Percentiles rank a stretch among this genome's conserved stretches.
These are phyloP conservation scores for Rosa hybrid DNA, from an alignment of 331 rosid species.

Conservation along the genomic window DNA sequence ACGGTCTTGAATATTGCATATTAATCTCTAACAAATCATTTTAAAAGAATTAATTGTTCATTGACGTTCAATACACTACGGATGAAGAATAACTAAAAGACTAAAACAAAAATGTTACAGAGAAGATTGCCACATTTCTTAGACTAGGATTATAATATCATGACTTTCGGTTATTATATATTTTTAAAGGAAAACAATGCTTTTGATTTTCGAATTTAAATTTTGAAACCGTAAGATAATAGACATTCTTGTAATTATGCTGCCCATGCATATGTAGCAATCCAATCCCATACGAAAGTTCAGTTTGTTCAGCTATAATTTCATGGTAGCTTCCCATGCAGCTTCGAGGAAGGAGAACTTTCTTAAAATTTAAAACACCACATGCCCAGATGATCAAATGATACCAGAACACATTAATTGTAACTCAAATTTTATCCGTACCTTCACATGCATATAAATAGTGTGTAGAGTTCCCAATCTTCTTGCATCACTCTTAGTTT, in stretches of 20 bases:
- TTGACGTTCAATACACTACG: no score
- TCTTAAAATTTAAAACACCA: no score
- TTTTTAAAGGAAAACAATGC: no score
- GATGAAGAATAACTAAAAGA: no score
- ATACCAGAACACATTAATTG: neutral
- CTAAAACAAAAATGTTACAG: no score
- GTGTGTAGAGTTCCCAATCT: neutral
- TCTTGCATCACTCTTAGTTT: neutral
- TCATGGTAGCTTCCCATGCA: constrained; percentile 43
- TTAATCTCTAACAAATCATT: no score
- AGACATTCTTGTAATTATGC: neutral
- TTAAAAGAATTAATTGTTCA: no score
- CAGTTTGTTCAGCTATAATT: neutral
- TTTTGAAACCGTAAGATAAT: neutral
- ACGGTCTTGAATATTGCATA: no score
- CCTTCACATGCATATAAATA: neutral
- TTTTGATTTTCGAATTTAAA: neutral
- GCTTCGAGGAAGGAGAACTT: constrained; percentile 56
- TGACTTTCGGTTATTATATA: no score
- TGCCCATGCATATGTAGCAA: neutral
- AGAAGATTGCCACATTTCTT: no score
- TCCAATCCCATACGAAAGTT: neutral
- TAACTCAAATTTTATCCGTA: neutral
- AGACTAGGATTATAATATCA: no score
- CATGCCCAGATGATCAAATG: neutral